Conservation (phyloP, 2,329 filamentous ascomycete genomes). For the Pseudocercospora crystallina region DNA sequence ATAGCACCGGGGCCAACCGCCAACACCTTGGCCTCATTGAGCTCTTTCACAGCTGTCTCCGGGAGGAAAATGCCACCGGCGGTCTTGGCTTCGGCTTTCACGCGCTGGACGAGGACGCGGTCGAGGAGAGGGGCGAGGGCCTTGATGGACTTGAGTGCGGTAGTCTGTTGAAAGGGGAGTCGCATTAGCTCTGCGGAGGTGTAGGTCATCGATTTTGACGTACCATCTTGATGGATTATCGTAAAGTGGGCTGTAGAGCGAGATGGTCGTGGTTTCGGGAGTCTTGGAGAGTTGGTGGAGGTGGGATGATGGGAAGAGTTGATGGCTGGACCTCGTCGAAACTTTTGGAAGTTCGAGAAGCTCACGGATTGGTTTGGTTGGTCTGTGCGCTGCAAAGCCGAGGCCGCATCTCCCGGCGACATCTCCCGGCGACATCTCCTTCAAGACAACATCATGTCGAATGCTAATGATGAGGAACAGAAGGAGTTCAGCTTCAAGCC, state of each 20-base stretch:
- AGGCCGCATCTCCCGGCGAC: too few relatives aligned
- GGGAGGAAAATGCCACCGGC: constrained; percentile 96
- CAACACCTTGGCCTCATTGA: constrained; percentile 95
- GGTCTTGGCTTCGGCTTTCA: constrained; percentile 97
- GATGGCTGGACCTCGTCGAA: constrained; percentile 7
- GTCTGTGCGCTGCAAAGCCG: too few relatives aligned
- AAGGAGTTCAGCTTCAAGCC: not conserved
- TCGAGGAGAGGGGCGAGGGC: constrained; percentile 93
- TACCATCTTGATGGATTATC: constrained; percentile 28
- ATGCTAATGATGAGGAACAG: not conserved
- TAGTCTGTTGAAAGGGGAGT: constrained; percentile 28
- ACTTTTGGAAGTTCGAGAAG: constrained; percentile 2
- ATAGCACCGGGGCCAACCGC: constrained; percentile 88
- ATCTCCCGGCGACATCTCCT: too few relatives aligned
- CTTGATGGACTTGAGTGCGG: constrained; percentile 89
- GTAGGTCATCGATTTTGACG: constrained; percentile 1
- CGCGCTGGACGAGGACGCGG: constrained; percentile 94
- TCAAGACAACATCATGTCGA: constrained; percentile 5
- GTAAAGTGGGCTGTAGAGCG: constrained; percentile 1
- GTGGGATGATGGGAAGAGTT: constrained; percentile 9
- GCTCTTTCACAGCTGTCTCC: constrained; percentile 93
- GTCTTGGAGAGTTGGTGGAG: constrained; percentile 6
- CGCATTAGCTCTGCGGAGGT: constrained; percentile 22
- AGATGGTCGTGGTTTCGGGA: constrained; percentile 21
- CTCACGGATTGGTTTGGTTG: too few relatives aligned